These are phyloP conservation scores for Exophiala bonariae DNA, from an alignment of 2,329 filamentous ascomycete genomes.

Conservation along the genomic window DNA sequence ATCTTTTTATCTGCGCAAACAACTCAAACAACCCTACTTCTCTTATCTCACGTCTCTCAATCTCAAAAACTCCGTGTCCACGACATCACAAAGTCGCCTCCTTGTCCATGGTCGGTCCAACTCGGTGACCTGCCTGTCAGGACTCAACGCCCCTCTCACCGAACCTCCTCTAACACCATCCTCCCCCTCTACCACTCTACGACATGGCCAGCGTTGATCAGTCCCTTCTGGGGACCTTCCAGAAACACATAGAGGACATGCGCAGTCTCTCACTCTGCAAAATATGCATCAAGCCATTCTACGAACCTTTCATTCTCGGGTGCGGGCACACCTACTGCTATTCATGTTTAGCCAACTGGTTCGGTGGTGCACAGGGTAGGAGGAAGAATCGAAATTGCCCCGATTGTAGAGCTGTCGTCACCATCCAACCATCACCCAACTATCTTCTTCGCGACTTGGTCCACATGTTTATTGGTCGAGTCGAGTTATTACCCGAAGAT, in stretches of 20 bases:
- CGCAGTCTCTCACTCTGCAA: conserved; percentile 64
- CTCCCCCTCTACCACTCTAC: background rate
- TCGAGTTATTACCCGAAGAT: conserved; percentile 61
- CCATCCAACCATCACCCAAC: conserved; percentile 61
- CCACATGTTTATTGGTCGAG: conserved; percentile 59
- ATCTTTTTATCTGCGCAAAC: too few relatives aligned
- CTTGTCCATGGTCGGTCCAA: background rate
- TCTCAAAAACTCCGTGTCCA: background rate
- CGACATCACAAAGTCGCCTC: background rate
- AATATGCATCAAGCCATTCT: conserved; percentile 67
- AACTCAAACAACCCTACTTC: too few relatives aligned
- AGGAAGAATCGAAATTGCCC: conserved; percentile 63
- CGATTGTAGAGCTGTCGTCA: conserved; percentile 63
- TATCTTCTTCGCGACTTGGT: conserved; percentile 67
- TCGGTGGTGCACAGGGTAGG: conserved; percentile 28
- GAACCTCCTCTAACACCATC: background rate
- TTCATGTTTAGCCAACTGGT: conserved; percentile 45
- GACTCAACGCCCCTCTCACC: background rate
- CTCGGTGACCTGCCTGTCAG: too few relatives aligned
- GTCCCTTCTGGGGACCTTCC: conserved; percentile 41
- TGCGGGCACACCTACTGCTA: conserved; percentile 76
- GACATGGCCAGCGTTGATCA: conserved; percentile 17
- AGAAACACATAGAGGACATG: conserved; percentile 61
- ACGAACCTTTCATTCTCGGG: conserved; percentile 67
- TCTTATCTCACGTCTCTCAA: background rate